Conservation (phyloP, 2,329 filamentous ascomycete genomes). For the Sordariomycetes sp. region DNA sequence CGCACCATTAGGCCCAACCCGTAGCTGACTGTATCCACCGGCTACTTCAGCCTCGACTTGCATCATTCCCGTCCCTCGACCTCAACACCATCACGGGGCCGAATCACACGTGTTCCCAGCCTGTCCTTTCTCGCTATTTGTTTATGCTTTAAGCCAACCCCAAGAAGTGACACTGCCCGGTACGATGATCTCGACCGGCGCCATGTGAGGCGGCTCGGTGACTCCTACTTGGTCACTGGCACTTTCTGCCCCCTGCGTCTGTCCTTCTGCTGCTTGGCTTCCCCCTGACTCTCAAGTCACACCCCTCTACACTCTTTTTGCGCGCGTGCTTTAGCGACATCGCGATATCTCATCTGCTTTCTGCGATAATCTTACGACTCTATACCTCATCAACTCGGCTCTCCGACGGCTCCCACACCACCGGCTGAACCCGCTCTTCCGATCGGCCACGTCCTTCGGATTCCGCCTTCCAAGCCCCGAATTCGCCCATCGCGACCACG, state of each 20-base stretch:
- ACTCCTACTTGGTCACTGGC: not conserved
- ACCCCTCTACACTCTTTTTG: not conserved
- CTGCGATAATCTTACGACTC: not conserved
- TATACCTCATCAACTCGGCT: not conserved
- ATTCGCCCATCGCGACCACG: not conserved
- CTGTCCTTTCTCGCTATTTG: not conserved
- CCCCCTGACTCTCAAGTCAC: not conserved
- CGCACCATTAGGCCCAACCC: not conserved
- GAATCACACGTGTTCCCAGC: not conserved
- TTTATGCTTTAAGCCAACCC: not conserved
- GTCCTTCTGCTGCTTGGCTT: not conserved
- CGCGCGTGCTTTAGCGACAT: not conserved
- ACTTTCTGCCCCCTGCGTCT: not conserved
- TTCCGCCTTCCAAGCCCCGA: not conserved
- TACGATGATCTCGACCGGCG: not conserved
- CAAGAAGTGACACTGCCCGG: not conserved
- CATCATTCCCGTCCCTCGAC: constrained; percentile 1
- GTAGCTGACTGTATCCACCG: not conserved
- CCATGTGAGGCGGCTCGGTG: not conserved
- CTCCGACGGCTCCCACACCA: not conserved
- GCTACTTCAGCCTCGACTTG: constrained; percentile 1
- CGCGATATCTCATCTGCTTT: not conserved
- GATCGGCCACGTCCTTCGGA: not conserved
- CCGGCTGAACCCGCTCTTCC: not conserved
- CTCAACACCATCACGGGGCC: not conserved